Conservation (phyloP, 192 early-diverging fungal species). For the Linnemannia hyalina region DNA sequence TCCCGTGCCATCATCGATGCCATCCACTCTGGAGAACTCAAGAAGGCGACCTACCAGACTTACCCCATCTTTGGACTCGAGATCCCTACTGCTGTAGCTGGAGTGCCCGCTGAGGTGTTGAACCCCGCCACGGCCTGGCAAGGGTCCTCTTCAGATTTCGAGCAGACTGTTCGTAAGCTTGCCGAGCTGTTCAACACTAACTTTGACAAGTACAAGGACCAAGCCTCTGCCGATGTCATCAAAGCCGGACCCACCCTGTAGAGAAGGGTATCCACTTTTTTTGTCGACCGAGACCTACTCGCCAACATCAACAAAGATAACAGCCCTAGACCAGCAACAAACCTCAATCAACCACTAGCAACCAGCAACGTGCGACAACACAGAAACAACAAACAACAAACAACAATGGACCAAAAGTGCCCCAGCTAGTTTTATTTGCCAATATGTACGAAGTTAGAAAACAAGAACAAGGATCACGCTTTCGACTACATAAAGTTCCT, state of each 20-base stretch:
- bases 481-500: too few relatives aligned
- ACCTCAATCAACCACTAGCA: neutral
- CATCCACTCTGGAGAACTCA: conserved; percentile 92
- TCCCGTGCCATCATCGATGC: conserved; percentile 96
- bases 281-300: neutral
- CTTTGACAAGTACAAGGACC: conserved; percentile 83
- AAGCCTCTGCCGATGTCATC: conserved; percentile 73
- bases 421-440: too few relatives aligned
- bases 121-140: conserved; percentile 89
- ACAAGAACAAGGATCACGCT: too few relatives aligned
- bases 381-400: neutral
- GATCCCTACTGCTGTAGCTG: conserved; percentile 82
- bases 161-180: conserved; percentile 75
- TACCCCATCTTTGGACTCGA: conserved; percentile 89
- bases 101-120: conserved; percentile 88
- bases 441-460: too few relatives aligned
- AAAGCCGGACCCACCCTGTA: conserved; percentile 70
- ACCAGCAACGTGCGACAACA: neutral
- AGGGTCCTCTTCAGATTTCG: conserved; percentile 76
- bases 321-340: too few relatives aligned
- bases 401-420: neutral
- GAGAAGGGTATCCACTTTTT: neutral
- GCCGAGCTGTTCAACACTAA: conserved; percentile 88
- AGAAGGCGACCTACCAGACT: conserved; percentile 82
- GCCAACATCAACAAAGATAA: neutral